Conservation (phyloP, 768 basidiomycete species). For the Hygrocybe coccinea region DNA sequence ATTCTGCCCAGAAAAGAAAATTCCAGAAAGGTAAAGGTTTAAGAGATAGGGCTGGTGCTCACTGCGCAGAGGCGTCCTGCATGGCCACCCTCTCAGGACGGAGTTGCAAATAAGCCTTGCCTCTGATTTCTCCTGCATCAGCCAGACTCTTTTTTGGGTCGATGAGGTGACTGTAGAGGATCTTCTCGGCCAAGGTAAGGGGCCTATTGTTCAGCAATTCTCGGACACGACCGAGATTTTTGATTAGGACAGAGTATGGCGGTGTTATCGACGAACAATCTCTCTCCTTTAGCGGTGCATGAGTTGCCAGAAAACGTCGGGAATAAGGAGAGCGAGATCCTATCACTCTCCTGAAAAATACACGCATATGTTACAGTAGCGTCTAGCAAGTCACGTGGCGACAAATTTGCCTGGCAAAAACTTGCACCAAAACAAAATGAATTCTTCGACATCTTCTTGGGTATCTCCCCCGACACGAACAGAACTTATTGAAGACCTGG, state of each 20-base stretch:
- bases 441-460: conserved; percentile 50
- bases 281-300: conserved; percentile 36
- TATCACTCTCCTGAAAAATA: background rate
- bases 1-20: conserved; percentile 46
- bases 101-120: conserved; percentile 86
- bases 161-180: conserved; percentile 86
- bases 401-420: too few relatives aligned
- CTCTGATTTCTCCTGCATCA: conserved; percentile 65
- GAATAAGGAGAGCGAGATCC: background rate
- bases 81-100: conserved; percentile 92
- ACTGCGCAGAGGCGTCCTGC: conserved; percentile 93
- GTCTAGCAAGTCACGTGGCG: background rate
- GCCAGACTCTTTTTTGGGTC: conserved; percentile 71
- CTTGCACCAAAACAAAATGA: too few relatives aligned
- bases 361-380: background rate
- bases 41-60: conserved; percentile 28
- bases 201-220: conserved; percentile 62
- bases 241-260: conserved; percentile 67
- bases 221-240: conserved; percentile 67
- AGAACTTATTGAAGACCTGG: conserved; percentile 84
- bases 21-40: background rate
- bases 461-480: conserved; percentile 71
- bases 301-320: conserved; percentile 19
- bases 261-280: conserved; percentile 69
- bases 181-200: conserved; percentile 95